These are phyloP conservation scores for Diutina scorzettiae DNA, from an alignment of 1,139 yeast species.

Conservation along the genomic window DNA sequence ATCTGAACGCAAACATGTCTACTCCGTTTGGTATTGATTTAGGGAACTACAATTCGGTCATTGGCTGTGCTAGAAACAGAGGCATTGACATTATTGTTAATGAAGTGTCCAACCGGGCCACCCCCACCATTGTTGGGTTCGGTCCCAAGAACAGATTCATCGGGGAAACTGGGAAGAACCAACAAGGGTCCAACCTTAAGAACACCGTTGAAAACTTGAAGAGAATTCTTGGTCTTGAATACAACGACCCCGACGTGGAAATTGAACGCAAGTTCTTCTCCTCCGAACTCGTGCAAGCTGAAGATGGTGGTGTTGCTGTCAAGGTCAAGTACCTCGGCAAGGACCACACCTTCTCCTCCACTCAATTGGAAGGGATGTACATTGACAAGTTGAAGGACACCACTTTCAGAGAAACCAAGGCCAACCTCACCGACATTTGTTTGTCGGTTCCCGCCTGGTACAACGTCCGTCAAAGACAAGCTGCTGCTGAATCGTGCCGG, in stretches of 20 bases:
- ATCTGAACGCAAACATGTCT: conserved; percentile 21
- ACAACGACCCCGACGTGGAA: conserved; percentile 66
- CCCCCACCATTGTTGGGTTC: conserved; percentile 91
- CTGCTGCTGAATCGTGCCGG: conserved; percentile 88
- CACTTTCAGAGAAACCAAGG: conserved; percentile 72
- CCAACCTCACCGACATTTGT: conserved; percentile 74
- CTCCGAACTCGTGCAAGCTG: conserved; percentile 54
- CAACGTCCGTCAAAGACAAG: conserved; percentile 94
- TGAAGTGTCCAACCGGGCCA: conserved; percentile 94
- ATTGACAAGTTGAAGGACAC: conserved; percentile 80
- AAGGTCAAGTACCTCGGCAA: conserved; percentile 80
- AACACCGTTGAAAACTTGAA: conserved; percentile 92
- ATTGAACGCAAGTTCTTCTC: conserved; percentile 66
- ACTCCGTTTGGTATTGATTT: conserved; percentile 97
- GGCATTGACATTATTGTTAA: conserved; percentile 97
- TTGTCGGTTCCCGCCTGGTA: conserved; percentile 97
- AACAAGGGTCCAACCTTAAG: conserved; percentile 90
- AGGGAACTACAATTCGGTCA: conserved; percentile 87
- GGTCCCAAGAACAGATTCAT: conserved; percentile 81
- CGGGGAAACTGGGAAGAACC: conserved; percentile 93
- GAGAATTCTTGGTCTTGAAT: conserved; percentile 75
- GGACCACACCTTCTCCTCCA: conserved; percentile 67
- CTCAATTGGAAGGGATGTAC: conserved; percentile 92
- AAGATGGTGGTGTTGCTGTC: conserved; percentile 69
- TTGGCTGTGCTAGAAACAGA: conserved; percentile 97